Conservation (phyloP, 148 eudicot genomes). For the Dianthus caryophyllus region DNA sequence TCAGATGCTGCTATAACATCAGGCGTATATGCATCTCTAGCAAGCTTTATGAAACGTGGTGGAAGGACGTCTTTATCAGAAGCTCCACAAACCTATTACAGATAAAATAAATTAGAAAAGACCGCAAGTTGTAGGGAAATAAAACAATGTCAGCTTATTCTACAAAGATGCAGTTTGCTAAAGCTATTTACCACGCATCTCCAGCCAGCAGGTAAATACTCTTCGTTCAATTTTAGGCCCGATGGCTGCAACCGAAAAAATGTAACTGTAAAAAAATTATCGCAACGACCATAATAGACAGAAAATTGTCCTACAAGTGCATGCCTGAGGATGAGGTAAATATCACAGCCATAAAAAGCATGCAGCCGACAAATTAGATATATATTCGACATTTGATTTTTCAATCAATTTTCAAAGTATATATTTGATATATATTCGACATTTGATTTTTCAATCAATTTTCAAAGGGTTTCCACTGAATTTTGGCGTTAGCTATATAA, state of each 20-base stretch:
- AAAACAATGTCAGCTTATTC: not conserved
- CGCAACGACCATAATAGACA: not conserved
- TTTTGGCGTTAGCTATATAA: not conserved
- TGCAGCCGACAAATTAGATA: not conserved
- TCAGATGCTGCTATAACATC: conserved; percentile 98
- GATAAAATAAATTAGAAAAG: not conserved
- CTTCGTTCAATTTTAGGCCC: conserved; percentile 83
- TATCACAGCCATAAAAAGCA: not conserved
- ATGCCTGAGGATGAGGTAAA: conserved; percentile 11
- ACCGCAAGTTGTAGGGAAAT: not conserved
- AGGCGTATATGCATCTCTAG: conserved; percentile 86
- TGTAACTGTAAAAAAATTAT: not conserved
- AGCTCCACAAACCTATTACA: conserved; percentile 81
- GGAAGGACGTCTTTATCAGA: conserved; percentile 75
- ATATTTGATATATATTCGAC: not conserved
- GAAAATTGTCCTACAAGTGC: not conserved
- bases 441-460: not conserved
- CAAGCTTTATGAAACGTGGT: conserved; percentile 69
- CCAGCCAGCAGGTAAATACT: conserved; percentile 88
- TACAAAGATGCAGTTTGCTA: conserved; percentile 1
- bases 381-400: not conserved
- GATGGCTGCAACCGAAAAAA: conserved; percentile 64
- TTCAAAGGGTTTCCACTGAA: not conserved
- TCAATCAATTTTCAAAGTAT: not conserved
- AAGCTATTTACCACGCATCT: conserved; percentile 61